phyloP scores from a whole-genome alignment of 164 flowering plant species.

The Berberis vulgaris region DNA sequence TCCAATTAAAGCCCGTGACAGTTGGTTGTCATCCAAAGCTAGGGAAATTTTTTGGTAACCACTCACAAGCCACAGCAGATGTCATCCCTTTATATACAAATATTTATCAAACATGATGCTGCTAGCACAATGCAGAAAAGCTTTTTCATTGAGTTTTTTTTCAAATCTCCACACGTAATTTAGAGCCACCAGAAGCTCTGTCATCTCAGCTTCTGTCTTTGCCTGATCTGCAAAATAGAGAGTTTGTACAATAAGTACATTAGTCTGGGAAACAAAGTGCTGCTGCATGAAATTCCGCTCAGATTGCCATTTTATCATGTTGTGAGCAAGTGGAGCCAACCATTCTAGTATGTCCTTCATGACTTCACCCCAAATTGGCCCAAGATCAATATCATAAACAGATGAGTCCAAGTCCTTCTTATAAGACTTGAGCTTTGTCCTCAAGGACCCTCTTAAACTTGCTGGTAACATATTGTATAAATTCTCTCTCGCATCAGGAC shows the following conservation, averaged over 20 bases:
- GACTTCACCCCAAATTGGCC: constrained; percentile 69
- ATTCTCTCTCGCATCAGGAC: constrained; percentile 80
- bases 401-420: constrained; percentile 35
- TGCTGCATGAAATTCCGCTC: constrained; percentile 85
- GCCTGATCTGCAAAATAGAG: constrained; percentile 76
- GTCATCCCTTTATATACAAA: constrained; percentile 30
- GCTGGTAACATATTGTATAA: constrained; percentile 80
- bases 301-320: constrained; percentile 93
- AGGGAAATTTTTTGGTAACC: background rate
- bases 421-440: constrained; percentile 58
- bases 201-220: constrained; percentile 72
- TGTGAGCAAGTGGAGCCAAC: constrained; percentile 89
- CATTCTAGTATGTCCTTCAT: constrained; percentile 61
- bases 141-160: constrained; percentile 53
- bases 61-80: background rate
- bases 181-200: constrained; percentile 90
- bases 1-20: constrained; percentile 5
- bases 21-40: background rate
- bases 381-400: constrained; percentile 53
- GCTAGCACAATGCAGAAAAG: constrained; percentile 44
- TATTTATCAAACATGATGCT: constrained; percentile 36
- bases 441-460: constrained; percentile 43
- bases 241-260: constrained; percentile 77
- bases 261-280: constrained; percentile 47
- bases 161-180: constrained; percentile 80